These are phyloP conservation scores for Nitzschia sp. DNA, from an alignment of 108 stramenopile genomes.

Conservation along the genomic window DNA sequence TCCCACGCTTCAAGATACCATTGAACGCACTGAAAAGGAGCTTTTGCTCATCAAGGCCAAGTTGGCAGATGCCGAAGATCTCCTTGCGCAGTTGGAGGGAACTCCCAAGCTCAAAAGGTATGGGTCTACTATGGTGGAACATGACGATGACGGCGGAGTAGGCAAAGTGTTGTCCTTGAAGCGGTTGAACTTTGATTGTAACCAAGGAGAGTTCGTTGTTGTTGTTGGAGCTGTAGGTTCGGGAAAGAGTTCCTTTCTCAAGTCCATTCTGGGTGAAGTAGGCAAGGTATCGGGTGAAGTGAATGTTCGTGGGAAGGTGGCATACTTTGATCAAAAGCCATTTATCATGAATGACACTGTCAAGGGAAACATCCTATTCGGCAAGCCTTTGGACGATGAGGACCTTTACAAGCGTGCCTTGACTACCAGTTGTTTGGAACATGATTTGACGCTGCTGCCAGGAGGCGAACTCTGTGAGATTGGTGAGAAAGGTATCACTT, in stretches of 20 bases:
- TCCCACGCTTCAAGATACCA: conserved; percentile 32
- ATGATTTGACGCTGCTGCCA: conserved; percentile 69
- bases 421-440: conserved; percentile 59
- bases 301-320: conserved; percentile 47
- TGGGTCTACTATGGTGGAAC: conserved; percentile 2
- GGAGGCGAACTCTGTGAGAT: conserved; percentile 88
- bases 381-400: conserved; percentile 33
- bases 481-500: conserved; percentile 86
- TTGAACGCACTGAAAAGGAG: conserved; percentile 62
- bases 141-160: background rate
- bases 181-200: conserved; percentile 51
- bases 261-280: conserved; percentile 80
- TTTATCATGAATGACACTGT: conserved; percentile 93
- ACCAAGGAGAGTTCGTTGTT: conserved; percentile 75
- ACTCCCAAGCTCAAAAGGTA: background rate
- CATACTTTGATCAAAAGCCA: conserved; percentile 68
- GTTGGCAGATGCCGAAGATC: conserved; percentile 64
- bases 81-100: conserved; percentile 23
- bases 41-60: conserved; percentile 49
- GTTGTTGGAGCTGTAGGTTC: conserved; percentile 85
- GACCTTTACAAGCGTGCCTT: conserved; percentile 74
- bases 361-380: conserved; percentile 44
- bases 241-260: conserved; percentile 85
- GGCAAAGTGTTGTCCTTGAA: conserved; percentile 53
- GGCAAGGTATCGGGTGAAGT: conserved; percentile 49